Conservation (phyloP, 345 rosid genomes). For the Euclidium syriacum region DNA sequence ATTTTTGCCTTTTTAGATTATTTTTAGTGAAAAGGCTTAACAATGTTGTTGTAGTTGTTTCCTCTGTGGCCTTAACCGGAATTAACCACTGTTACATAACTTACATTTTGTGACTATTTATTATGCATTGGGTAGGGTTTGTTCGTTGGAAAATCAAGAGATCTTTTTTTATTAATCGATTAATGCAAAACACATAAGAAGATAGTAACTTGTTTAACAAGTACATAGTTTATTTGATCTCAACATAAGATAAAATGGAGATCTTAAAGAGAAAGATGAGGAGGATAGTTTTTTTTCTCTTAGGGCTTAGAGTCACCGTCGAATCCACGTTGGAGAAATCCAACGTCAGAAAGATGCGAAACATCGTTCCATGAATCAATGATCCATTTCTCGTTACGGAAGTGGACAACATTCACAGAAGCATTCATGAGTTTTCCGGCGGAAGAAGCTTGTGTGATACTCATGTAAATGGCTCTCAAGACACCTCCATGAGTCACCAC, state of each 20-base stretch:
- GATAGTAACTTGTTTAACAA: neutral
- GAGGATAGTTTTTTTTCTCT: neutral
- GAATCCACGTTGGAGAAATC: constrained; percentile 36
- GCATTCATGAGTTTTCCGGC: constrained; percentile 33
- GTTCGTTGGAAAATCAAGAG: neutral
- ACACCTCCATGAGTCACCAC: constrained; percentile 40
- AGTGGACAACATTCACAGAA: constrained; percentile 30
- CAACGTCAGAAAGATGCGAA: constrained; percentile 28
- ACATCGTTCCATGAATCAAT: constrained; percentile 33
- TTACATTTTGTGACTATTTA: neutral
- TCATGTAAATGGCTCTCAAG: constrained; percentile 30
- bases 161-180: neutral
- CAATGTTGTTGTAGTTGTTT: neutral
- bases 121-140: neutral
- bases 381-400: constrained; percentile 14
- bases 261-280: neutral
- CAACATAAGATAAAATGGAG: neutral
- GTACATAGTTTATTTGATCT: neutral
- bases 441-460: constrained; percentile 24
- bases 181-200: neutral
- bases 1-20: neutral
- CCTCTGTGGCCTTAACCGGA: neutral
- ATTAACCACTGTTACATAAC: neutral
- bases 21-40: neutral
- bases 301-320: constrained; percentile 30